A percentile compares a stretch with the other conserved stretches of the same genome.
Evolutionary conservation across 2,329 filamentous ascomycete species (phyloP).

Genomic region (Pseudocercospora fijiensis): DNA sequence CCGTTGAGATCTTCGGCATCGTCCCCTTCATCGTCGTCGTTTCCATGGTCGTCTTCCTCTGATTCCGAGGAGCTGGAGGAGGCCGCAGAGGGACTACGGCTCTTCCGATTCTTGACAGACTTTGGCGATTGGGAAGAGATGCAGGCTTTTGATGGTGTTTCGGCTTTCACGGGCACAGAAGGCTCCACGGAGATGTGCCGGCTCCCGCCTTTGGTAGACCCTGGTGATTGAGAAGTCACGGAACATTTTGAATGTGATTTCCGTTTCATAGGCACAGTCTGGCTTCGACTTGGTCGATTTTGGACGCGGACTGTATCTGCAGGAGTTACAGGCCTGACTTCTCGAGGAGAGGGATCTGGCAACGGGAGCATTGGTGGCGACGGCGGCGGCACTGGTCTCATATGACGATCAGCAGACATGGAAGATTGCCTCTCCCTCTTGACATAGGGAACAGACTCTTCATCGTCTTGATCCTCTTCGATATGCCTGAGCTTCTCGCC

Average conservation of each 20-base stretch:
- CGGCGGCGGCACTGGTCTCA: not conserved
- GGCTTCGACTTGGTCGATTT: not conserved
- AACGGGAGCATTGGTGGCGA: not conserved
- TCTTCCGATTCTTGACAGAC: not conserved
- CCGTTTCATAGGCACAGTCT: not conserved
- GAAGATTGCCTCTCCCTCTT: not conserved
- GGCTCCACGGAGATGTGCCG: not conserved
- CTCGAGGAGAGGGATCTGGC: not conserved
- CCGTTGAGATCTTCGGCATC: constrained; percentile 6
- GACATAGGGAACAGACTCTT: constrained; percentile 14
- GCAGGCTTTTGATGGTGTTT: not conserved
- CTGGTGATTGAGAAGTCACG: not conserved
- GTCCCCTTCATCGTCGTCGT: not conserved
- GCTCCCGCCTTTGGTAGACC: not conserved
- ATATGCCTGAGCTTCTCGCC: constrained; percentile 13
- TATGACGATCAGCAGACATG: not conserved
- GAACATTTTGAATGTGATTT: not conserved
- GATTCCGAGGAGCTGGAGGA: not conserved
- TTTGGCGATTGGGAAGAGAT: not conserved
- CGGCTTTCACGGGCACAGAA: not conserved
- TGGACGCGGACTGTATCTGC: not conserved
- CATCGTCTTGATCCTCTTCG: constrained; percentile 23
- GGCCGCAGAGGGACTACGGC: not conserved
- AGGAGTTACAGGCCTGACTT: not conserved
- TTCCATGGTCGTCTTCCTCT: not conserved